Evolutionary conservation across 2,329 filamentous ascomycete genomes (phyloP).

Genomic region (Rhinocladiella similis): DNA sequence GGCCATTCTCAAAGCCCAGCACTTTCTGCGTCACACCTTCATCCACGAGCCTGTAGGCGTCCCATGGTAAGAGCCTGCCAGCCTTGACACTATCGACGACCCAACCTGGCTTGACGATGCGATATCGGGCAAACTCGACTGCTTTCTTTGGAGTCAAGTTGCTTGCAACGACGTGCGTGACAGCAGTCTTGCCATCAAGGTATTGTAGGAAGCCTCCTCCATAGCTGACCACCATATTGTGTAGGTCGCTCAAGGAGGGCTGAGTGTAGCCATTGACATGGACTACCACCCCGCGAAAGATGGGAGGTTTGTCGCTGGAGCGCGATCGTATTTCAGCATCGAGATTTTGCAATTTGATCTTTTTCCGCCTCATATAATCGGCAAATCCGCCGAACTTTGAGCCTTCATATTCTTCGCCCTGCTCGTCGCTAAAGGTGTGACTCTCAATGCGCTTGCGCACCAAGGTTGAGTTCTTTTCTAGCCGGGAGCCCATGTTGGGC

Average conservation of each 20-base stretch:
- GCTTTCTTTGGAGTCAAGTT: constrained; percentile 89
- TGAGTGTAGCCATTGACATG: constrained; percentile 97
- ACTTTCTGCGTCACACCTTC: constrained; percentile 82
- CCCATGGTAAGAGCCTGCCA: constrained; percentile 81
- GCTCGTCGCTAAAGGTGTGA: constrained; percentile 76
- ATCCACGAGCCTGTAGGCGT: constrained; percentile 78
- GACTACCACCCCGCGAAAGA: constrained; percentile 88
- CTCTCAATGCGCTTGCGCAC: constrained; percentile 65
- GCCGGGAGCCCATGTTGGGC: constrained; percentile 59
- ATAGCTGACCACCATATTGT: constrained; percentile 83
- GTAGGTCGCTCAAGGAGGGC: constrained; percentile 84
- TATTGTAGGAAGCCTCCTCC: constrained; percentile 96
- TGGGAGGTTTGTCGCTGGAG: constrained; percentile 69
- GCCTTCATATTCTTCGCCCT: constrained; percentile 84
- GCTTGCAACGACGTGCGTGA: constrained; percentile 93
- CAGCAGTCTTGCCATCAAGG: constrained; percentile 88
- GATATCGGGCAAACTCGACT: constrained; percentile 81
- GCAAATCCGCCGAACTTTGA: constrained; percentile 86
- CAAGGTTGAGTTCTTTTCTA: constrained; percentile 59
- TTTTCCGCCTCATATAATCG: constrained; percentile 94
- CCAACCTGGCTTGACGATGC: constrained; percentile 94
- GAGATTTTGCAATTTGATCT: constrained; percentile 93
- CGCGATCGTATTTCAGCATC: constrained; percentile 77
- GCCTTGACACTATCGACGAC: constrained; percentile 84
- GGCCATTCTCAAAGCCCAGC: constrained; percentile 64